Evolutionary conservation across 2,329 filamentous ascomycete genomes (phyloP).

Genomic region (Pyrenochaeta sp.): DNA sequence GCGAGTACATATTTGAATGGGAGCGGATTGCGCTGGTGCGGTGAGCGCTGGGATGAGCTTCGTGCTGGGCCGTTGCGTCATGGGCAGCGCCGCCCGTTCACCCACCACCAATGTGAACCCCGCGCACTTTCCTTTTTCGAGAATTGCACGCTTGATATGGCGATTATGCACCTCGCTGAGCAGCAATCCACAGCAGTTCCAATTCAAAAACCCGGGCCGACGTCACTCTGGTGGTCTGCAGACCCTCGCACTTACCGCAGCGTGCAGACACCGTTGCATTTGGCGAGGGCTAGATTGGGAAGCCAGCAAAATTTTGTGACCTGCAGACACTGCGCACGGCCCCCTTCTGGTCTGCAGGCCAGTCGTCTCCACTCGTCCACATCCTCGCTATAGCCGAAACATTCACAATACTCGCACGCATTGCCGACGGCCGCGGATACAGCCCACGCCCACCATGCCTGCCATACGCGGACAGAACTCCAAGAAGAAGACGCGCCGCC

Average conservation of each 20-base stretch:
- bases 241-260: constrained; percentile 16
- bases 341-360: constrained; percentile 18
- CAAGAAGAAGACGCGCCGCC: constrained; percentile 58
- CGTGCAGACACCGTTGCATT: constrained; percentile 8
- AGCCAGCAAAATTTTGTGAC: constrained; percentile 30
- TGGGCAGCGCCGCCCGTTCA: constrained; percentile 1
- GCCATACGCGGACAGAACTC: constrained; percentile 59
- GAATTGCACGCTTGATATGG: background rate
- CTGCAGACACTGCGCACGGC: constrained; percentile 37
- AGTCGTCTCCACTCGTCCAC: constrained; percentile 27
- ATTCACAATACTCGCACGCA: constrained; percentile 27
- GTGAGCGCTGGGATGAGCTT: background rate
- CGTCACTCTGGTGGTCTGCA: constrained; percentile 33
- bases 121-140: constrained; percentile 10
- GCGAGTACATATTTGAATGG: constrained; percentile 1
- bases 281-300: constrained; percentile 7
- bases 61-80: constrained; percentile 11
- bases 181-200: constrained; percentile 10
- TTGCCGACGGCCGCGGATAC: constrained; percentile 40
- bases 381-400: constrained; percentile 32
- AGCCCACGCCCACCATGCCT: constrained; percentile 53
- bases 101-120: constrained; percentile 2
- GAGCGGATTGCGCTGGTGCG: background rate
- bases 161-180: background rate
- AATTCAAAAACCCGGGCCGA: constrained; percentile 18